Evolutionary conservation across 495 filamentous ascomycete genomes (phyloP).

Genomic region (Bacidia rubella): DNA sequence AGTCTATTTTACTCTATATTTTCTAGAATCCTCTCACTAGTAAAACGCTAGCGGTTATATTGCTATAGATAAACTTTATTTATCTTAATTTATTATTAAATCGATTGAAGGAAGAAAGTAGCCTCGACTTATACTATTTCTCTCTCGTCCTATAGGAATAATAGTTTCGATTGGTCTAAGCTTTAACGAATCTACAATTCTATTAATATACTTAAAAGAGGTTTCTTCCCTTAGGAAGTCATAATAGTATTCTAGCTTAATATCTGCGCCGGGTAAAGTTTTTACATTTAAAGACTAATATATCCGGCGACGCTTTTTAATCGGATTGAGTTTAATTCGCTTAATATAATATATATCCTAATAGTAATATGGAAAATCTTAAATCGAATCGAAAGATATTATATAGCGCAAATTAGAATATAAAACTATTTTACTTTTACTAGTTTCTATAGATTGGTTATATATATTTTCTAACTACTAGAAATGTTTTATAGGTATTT

Average conservation of each 20-base stretch:
- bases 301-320: constrained; percentile 1
- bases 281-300: constrained; percentile 3
- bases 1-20: too few species aligned
- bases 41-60: too few species aligned
- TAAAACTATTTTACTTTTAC: constrained; percentile 2
- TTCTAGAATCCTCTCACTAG: too few species aligned
- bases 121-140: neutral
- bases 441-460: neutral
- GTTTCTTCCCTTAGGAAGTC: constrained; percentile 1
- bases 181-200: neutral
- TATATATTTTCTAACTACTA: neutral
- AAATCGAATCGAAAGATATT: constrained; percentile 8
- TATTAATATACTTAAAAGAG: constrained; percentile 2
- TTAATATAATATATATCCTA: constrained; percentile 5
- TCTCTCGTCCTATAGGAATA: neutral
- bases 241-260: constrained; percentile 2
- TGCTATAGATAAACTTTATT: neutral
- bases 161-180: neutral
- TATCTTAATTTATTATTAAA: neutral
- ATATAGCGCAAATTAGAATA: constrained; percentile 6
- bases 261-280: neutral
- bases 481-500: constrained; percentile 7
- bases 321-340: constrained; percentile 5
- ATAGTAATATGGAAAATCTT: constrained; percentile 8
- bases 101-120: constrained; percentile 2